These are phyloP conservation scores for Exophiala sp. DNA, from an alignment of 2,329 filamentous ascomycete genomes.

Conservation along the genomic window DNA sequence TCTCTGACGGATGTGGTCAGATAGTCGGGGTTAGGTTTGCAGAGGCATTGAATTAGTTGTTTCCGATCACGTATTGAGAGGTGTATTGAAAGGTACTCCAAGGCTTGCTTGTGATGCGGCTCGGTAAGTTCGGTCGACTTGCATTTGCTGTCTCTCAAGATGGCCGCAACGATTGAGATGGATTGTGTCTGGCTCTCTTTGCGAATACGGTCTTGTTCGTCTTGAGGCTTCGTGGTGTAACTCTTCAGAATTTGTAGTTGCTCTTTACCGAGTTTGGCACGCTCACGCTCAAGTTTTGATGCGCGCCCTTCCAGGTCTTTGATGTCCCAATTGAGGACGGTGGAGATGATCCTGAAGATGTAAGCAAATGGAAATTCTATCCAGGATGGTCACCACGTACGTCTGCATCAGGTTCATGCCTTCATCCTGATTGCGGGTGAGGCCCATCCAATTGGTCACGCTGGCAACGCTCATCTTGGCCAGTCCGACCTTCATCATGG, in stretches of 20 bases:
- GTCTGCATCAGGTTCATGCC: conserved; percentile 77
- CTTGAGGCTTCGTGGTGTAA: conserved; percentile 52
- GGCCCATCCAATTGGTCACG: conserved; percentile 74
- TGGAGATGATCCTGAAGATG: conserved; percentile 62
- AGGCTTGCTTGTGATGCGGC: conserved; percentile 59
- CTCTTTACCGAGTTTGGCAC: conserved; percentile 57
- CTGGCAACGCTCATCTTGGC: conserved; percentile 73
- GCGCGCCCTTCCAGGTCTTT: conserved; percentile 64
- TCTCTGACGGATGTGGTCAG: conserved; percentile 68
- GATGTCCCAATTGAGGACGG: conserved; percentile 70
- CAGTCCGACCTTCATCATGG: conserved; percentile 67
- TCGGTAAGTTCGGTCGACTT: conserved; percentile 50
- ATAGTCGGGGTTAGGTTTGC: conserved; percentile 66
- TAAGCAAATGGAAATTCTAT: neutral
- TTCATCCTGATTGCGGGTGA: conserved; percentile 68
- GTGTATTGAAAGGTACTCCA: conserved; percentile 68
- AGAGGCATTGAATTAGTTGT: conserved; percentile 63
- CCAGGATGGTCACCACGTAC: conserved; percentile 29
- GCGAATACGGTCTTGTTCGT: conserved; percentile 59
- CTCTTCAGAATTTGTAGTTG: conserved; percentile 60
- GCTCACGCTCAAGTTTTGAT: conserved; percentile 62
- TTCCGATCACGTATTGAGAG: conserved; percentile 72
- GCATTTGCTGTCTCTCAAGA: conserved; percentile 52
- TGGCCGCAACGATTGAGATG: conserved; percentile 63
- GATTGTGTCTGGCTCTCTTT: conserved; percentile 49